Conservation (phyloP, 2,329 filamentous ascomycete genomes). For the Arthrobotrys sphaeroides region DNA sequence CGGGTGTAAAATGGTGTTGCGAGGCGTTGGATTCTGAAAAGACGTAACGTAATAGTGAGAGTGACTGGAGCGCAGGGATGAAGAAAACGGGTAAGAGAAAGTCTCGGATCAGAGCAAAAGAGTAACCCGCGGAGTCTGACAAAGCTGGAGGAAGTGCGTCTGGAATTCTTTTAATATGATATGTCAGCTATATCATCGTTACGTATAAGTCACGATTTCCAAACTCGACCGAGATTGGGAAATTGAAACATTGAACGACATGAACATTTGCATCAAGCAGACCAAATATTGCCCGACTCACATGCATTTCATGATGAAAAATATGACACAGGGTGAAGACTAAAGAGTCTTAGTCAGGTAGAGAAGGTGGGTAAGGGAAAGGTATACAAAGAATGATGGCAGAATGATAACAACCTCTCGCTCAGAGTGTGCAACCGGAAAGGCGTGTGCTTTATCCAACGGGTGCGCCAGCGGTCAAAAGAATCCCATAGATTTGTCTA, state of each 20-base stretch:
- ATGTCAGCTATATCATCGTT: constrained; percentile 24
- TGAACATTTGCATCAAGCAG: constrained; percentile 18
- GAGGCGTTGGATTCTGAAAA: constrained; percentile 49
- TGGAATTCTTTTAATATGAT: constrained; percentile 34
- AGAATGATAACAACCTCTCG: constrained; percentile 31
- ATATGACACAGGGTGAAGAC: constrained; percentile 2
- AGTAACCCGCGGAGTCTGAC: not conserved
- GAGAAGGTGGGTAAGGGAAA: not conserved
- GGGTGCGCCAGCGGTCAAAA: not conserved
- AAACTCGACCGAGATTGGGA: constrained; percentile 1
- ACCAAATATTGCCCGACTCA: constrained; percentile 10
- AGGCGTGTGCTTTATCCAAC: constrained; percentile 5
- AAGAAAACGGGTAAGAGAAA: not conserved
- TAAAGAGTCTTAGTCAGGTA: not conserved
- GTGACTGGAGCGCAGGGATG: constrained; percentile 40
- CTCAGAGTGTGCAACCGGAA: not conserved
- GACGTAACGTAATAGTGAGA: constrained; percentile 18
- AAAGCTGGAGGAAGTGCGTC: constrained; percentile 3
- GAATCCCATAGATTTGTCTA: constrained; percentile 7
- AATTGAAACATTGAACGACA: constrained; percentile 5
- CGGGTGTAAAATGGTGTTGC: constrained; percentile 33
- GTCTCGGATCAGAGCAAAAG: not conserved
- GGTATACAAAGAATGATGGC: not conserved
- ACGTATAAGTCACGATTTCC: not conserved
- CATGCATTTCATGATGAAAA: constrained; percentile 29